Conservation (phyloP, 768 basidiomycete genomes). For the Guyanaporus albipodus region DNA sequence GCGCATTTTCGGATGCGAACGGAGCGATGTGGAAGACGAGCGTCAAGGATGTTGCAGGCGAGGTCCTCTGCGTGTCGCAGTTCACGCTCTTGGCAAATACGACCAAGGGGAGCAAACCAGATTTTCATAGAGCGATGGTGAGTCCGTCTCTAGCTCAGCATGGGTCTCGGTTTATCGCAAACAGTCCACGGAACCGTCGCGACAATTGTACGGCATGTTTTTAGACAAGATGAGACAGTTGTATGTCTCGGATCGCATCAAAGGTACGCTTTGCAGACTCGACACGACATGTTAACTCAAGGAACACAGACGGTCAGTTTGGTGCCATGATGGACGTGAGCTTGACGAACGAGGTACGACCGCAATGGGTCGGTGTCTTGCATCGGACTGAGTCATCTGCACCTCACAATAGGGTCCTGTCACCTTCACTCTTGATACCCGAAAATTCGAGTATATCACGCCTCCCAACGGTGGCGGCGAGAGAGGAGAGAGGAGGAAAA, state of each 20-base stretch:
- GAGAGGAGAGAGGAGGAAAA: slow-evolving; percentile 11
- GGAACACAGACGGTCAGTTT: slow-evolving; percentile 74
- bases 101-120: slow-evolving; percentile 83
- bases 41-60: slow-evolving; percentile 85
- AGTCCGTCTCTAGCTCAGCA: slow-evolving; percentile 13
- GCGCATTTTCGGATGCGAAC: slow-evolving; percentile 63
- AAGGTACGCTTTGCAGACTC: slow-evolving; percentile 46
- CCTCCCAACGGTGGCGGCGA: slow-evolving; percentile 6
- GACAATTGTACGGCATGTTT: slow-evolving; percentile 67
- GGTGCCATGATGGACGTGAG: slow-evolving; percentile 96
- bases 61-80: slow-evolving; percentile 92
- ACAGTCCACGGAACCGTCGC: slow-evolving; percentile 67
- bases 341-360: slow-evolving; percentile 77
- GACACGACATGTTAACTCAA: not conserved
- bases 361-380: not conserved
- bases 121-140: slow-evolving; percentile 94
- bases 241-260: slow-evolving; percentile 73
- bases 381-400: not conserved
- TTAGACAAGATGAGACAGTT: slow-evolving; percentile 58
- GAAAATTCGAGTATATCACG: slow-evolving; percentile 67
- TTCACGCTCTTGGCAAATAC: slow-evolving; percentile 89
- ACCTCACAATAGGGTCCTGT: slow-evolving; percentile 62
- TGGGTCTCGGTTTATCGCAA: not conserved
- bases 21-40: slow-evolving; percentile 81
- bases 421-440: slow-evolving; percentile 79